Conservation (phyloP, 495 filamentous ascomycete genomes). For the Penicillium fimorum region DNA sequence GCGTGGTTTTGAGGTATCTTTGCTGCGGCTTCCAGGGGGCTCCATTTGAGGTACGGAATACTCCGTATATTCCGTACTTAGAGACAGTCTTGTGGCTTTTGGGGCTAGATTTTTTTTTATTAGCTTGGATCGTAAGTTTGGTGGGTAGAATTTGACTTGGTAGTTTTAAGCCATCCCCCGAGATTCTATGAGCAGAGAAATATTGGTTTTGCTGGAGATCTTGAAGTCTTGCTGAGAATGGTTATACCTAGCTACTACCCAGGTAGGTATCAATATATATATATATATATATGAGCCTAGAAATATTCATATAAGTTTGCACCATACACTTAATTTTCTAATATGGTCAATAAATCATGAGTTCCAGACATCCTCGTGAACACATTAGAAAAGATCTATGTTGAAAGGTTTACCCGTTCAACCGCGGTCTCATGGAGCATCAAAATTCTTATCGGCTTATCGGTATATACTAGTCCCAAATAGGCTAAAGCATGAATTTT, state of each 20-base stretch:
- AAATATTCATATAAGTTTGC: neutral
- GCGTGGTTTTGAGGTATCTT: neutral
- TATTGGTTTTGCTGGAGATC: neutral
- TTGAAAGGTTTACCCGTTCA: neutral
- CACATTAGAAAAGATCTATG: neutral
- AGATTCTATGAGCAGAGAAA: neutral
- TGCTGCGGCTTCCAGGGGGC: slow-evolving; percentile 7
- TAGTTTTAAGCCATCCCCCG: neutral
- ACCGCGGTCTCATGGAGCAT: neutral
- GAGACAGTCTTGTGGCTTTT: neutral
- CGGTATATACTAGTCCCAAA: slow-evolving; percentile 20
- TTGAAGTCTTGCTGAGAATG: neutral
- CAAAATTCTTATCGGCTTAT: slow-evolving; percentile 29
- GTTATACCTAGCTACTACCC: too few species aligned
- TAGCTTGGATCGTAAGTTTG: neutral
- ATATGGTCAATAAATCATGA: neutral
- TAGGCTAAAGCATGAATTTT: slow-evolving; percentile 28
- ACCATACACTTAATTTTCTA: neutral
- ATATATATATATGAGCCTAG: neutral
- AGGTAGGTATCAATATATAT: too few species aligned
- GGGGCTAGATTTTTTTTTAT: neutral
- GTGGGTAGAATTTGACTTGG: neutral
- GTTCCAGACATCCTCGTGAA: neutral
- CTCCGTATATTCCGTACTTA: neutral
- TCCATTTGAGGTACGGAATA: neutral